A percentile compares a stretch with the other conserved stretches of the same genome.
Evolutionary conservation across 2,329 filamentous ascomycete species (phyloP).

Genomic region (Leptographium galeiforme): DNA sequence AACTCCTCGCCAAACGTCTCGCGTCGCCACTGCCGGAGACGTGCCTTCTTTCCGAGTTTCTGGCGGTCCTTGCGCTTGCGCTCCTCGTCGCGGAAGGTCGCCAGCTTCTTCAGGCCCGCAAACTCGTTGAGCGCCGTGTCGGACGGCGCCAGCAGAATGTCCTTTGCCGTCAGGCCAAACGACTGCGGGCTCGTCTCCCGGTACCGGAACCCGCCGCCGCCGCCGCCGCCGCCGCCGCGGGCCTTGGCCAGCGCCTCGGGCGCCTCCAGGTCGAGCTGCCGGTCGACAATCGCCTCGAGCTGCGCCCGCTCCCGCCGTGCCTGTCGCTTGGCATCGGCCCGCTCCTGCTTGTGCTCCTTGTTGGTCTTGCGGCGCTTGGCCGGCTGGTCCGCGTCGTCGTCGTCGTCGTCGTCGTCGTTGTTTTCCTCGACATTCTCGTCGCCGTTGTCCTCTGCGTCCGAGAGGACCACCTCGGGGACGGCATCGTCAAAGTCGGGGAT

Average conservation of each 20-base stretch:
- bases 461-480: conserved; percentile 38
- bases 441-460: conserved; percentile 32
- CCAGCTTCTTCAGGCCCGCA: conserved; percentile 88
- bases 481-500: conserved; percentile 73
- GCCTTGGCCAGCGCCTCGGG: conserved; percentile 37
- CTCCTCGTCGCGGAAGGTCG: conserved; percentile 72
- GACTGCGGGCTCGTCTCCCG: conserved; percentile 82
- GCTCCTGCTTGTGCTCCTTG: conserved; percentile 46
- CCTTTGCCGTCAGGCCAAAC: conserved; percentile 77
- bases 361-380: conserved; percentile 47
- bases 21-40: conserved; percentile 71
- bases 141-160: conserved; percentile 79
- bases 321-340: conserved; percentile 48
- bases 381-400: conserved; percentile 14
- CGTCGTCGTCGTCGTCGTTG: conserved; percentile 19
- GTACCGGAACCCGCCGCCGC: conserved; percentile 57
- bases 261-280: conserved; percentile 61
- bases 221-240: no score
- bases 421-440: conserved; percentile 21
- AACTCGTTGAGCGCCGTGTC: conserved; percentile 81
- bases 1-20: conserved; percentile 49
- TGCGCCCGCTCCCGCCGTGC: conserved; percentile 70
- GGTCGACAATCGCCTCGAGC: conserved; percentile 76
- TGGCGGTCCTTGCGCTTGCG: conserved; percentile 87
- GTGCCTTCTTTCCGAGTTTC: conserved; percentile 80